Evolutionary conservation across 768 basidiomycete species (phyloP).

Genomic region (Tylopilus vinaceipallidus): DNA sequence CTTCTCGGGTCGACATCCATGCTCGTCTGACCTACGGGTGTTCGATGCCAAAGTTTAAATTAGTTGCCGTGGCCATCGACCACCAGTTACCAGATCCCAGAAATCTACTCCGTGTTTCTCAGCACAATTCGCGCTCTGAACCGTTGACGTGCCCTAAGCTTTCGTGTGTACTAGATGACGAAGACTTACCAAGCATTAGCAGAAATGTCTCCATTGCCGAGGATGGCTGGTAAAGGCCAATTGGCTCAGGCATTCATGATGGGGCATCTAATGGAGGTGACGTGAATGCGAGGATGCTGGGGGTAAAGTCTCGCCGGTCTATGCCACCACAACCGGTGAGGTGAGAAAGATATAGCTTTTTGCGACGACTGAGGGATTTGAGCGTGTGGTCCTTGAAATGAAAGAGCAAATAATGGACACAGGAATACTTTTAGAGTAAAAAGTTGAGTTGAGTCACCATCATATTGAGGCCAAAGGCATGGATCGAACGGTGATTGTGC

Average conservation of each 20-base stretch:
- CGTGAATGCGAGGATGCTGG: not conserved
- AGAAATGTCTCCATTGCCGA: not conserved
- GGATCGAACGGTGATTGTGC: too few relatives aligned
- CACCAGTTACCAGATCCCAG: not conserved
- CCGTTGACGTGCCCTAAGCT: not conserved
- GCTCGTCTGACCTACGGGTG: not conserved
- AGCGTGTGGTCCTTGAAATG: not conserved
- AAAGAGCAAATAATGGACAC: not conserved
- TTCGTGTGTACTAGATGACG: not conserved
- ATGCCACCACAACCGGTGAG: not conserved
- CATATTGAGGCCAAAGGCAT: too few relatives aligned
- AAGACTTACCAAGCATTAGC: not conserved
- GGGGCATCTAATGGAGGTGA: not conserved
- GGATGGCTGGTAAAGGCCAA: not conserved
- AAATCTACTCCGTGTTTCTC: not conserved
- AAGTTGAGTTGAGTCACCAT: not conserved
- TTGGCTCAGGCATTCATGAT: not conserved
- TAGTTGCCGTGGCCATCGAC: not conserved
- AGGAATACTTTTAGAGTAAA: not conserved
- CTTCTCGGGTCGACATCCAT: not conserved
- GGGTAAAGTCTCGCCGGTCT: too few relatives aligned
- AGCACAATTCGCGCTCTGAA: slow-evolving; percentile 2
- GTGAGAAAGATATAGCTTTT: not conserved
- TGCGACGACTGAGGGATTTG: not conserved
- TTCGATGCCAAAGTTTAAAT: not conserved